Percentiles rank a stretch among this genome's conserved stretches.
Evolutionary conservation across 768 basidiomycete species (phyloP).

Genomic region (Exidia glandulosa): DNA sequence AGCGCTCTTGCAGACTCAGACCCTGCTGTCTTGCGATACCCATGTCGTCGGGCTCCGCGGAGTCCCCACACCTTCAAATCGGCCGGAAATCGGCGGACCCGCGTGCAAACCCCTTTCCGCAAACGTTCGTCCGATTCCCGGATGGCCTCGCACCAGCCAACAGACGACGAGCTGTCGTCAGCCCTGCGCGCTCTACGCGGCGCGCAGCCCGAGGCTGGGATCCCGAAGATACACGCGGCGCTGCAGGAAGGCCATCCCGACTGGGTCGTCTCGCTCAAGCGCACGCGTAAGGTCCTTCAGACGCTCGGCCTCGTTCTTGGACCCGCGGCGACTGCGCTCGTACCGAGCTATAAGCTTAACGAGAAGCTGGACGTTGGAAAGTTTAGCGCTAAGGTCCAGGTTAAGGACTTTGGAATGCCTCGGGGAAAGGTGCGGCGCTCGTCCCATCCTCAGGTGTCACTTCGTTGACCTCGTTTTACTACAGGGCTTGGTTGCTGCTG

Average conservation of each 20-base stretch:
- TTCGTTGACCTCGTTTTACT: neutral
- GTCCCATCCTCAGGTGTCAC: neutral
- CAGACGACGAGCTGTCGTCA: slow-evolving; percentile 50
- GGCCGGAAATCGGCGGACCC: too few relatives aligned
- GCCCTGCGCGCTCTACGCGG: slow-evolving; percentile 45
- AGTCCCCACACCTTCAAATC: too few relatives aligned
- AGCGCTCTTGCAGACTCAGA: too few relatives aligned
- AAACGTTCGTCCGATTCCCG: neutral
- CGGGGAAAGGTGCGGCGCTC: slow-evolving; percentile 47
- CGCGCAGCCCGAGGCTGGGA: slow-evolving; percentile 53
- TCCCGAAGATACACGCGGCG: slow-evolving; percentile 56
- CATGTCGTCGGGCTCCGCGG: too few relatives aligned
- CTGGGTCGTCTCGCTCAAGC: slow-evolving; percentile 80
- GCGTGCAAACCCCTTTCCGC: neutral
- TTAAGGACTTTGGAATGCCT: slow-evolving; percentile 51
- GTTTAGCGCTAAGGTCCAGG: slow-evolving; percentile 55
- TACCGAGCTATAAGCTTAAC: slow-evolving; percentile 56
- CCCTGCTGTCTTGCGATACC: too few relatives aligned
- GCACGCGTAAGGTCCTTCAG: slow-evolving; percentile 62
- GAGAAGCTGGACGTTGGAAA: slow-evolving; percentile 47
- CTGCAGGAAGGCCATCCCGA: slow-evolving; percentile 47
- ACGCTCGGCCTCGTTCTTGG: slow-evolving; percentile 37
- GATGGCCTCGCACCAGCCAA: slow-evolving; percentile 23
- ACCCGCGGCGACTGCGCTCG: slow-evolving; percentile 16
- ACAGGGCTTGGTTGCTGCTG: slow-evolving; percentile 57